Conservation (phyloP, 345 rosid species). For the Reutealis trisperma region DNA sequence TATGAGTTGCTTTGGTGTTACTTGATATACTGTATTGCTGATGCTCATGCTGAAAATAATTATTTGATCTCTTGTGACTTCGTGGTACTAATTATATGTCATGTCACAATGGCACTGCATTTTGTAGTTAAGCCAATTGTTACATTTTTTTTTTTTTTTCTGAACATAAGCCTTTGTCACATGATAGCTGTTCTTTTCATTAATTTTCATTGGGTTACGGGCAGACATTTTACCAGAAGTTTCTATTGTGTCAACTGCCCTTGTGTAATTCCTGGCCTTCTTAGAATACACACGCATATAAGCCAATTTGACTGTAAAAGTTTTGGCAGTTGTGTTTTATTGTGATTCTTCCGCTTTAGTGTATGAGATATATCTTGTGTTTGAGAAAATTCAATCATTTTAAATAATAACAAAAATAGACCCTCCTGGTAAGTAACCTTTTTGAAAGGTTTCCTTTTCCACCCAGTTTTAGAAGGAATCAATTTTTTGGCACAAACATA, state of each 20-base stretch:
- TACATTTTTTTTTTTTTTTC: too few species aligned
- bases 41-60: neutral
- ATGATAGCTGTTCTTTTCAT: neutral
- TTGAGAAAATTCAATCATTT: neutral
- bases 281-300: neutral
- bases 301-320: neutral
- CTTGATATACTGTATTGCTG: neutral
- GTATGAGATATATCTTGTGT: neutral
- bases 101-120: neutral
- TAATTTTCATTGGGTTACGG: too few species aligned
- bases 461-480: neutral
- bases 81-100: neutral
- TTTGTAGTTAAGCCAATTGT: too few species aligned
- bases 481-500: neutral
- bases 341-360: neutral
- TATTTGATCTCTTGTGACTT: neutral
- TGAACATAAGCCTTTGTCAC: neutral
- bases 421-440: neutral
- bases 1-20: neutral
- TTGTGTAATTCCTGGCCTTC: too few species aligned
- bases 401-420: neutral
- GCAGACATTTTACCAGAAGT: too few species aligned
- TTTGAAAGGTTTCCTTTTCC: neutral
- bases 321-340: neutral
- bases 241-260: too few species aligned